phyloP scores from a whole-genome alignment of 2,329 filamentous ascomycete species.

The Exophiala dermatitidis region DNA sequence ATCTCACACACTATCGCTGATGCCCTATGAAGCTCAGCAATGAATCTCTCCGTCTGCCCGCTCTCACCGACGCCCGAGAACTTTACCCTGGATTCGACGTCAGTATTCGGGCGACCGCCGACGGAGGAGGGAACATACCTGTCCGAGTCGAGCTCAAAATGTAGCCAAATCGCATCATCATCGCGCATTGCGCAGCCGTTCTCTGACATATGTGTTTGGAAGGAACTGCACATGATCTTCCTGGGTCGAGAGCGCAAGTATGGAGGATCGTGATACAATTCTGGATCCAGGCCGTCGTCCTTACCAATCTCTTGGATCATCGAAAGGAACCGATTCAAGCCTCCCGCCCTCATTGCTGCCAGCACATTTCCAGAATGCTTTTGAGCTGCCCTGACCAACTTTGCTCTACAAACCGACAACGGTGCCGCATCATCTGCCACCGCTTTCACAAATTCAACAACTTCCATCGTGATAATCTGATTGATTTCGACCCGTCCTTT shows the following conservation, averaged over 20 bases:
- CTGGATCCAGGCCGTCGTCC: conserved; percentile 70
- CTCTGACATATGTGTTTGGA: background rate
- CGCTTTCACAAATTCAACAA: background rate
- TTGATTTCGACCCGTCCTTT: conserved; percentile 8
- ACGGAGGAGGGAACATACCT: background rate
- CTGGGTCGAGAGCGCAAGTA: conserved; percentile 39
- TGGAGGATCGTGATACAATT: conserved; percentile 79
- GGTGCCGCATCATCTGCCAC: background rate
- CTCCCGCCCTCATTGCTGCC: conserved; percentile 1
- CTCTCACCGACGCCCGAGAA: background rate
- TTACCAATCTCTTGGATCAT: conserved; percentile 28
- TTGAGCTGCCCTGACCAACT: conserved; percentile 4
- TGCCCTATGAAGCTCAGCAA: background rate
- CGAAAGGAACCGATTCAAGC: conserved; percentile 6
- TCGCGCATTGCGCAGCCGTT: background rate
- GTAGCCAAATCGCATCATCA: background rate
- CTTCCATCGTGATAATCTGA: background rate
- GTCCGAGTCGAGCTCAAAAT: background rate
- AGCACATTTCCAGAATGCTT: conserved; percentile 5
- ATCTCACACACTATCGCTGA: background rate
- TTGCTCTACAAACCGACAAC: background rate
- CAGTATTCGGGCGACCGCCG: background rate
- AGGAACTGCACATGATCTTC: conserved; percentile 8
- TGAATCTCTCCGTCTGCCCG: background rate
- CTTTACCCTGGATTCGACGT: background rate